Evolutionary conservation across 352 stramenopile species (phyloP).

Genomic region (Pythium dissotocum): DNA sequence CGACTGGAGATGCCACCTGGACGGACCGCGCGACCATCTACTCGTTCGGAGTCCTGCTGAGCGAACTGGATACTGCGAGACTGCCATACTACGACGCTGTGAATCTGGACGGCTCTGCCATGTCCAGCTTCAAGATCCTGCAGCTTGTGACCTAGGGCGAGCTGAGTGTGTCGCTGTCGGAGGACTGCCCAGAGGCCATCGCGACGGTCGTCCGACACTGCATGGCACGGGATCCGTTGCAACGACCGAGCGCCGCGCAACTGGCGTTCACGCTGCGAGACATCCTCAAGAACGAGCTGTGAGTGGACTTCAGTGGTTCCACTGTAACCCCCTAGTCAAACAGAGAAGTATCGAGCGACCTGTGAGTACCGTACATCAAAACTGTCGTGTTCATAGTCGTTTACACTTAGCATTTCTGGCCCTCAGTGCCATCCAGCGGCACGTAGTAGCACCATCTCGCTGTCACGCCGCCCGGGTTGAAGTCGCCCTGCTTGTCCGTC

Average conservation of each 20-base stretch:
- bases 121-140: constrained; percentile 64
- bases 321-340: too few species aligned
- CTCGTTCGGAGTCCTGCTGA: constrained; percentile 44
- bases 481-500: constrained; percentile 9
- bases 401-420: not conserved
- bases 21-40: constrained; percentile 28
- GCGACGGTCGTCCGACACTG: constrained; percentile 53
- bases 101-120: constrained; percentile 64
- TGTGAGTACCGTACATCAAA: not conserved
- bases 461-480: not conserved
- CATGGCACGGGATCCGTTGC: constrained; percentile 47
- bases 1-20: constrained; percentile 10
- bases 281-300: constrained; percentile 65
- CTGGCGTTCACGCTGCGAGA: constrained; percentile 76
- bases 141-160: constrained; percentile 68
- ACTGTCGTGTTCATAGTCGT: not conserved
- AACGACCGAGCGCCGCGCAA: constrained; percentile 64
- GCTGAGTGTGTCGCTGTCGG: constrained; percentile 50
- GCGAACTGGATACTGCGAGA: constrained; percentile 68
- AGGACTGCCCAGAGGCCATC: constrained; percentile 46
- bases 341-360: too few species aligned
- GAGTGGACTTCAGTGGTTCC: not conserved
- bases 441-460: not conserved
- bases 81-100: constrained; percentile 60
- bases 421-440: not conserved